These are phyloP conservation scores for Pleodorina starrii DNA, from an alignment of 139 green algal genomes.

Conservation along the genomic window DNA sequence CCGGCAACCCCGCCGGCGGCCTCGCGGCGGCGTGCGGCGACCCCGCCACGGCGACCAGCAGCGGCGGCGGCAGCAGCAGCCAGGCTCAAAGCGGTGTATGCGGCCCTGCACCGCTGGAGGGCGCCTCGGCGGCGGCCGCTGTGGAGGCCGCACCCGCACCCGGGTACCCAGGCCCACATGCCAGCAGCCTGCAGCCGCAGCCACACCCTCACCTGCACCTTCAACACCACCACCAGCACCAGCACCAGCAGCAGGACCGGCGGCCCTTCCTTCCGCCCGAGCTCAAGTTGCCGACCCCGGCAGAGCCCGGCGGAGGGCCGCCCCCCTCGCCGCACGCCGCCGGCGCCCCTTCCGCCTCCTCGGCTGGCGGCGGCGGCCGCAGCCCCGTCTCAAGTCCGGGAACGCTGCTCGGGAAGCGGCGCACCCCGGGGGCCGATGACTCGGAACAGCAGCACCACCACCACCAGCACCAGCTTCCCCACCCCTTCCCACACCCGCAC, in stretches of 20 bases:
- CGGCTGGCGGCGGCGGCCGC: too few species aligned
- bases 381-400: neutral
- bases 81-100: neutral
- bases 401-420: slow-evolving; percentile 19
- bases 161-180: too few species aligned
- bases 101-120: neutral
- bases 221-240: neutral
- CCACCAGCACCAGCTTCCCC: neutral
- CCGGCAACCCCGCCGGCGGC: neutral
- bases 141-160: neutral
- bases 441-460: neutral
- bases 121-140: neutral
- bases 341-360: neutral
- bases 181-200: too few species aligned
- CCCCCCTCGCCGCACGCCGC: neutral
- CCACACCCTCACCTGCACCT: neutral
- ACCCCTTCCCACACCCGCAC: neutral
- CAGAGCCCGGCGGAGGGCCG: neutral
- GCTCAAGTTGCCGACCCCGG: neutral
- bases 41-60: neutral
- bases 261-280: neutral
- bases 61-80: neutral
- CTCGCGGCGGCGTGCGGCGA: neutral
- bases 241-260: neutral
- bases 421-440: neutral